Base-by-base conservation (phyloP, 306 rosid species). In the Trifolium fragiferum region DNA sequence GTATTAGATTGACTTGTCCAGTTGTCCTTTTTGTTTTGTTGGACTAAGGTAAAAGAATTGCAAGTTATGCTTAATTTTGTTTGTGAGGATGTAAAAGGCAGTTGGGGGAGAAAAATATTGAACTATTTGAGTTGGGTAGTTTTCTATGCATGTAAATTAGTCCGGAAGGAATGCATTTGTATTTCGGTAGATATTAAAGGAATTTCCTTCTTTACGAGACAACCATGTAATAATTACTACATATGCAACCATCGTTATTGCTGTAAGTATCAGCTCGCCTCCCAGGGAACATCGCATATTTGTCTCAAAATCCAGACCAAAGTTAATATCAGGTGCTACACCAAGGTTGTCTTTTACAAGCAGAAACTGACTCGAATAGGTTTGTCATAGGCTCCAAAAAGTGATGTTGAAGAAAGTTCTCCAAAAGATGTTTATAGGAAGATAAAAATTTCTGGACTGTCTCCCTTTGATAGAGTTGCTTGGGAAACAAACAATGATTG, bases 311-410 rank as follows among this genome's bases (percentile, higher is more conserved):
- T 75, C 87, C 68, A 87, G 97, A 78, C 86, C 89, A 64, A 93
- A 93, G 85, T 47, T 87, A 66, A 88, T 80, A 27, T 27, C 32
- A 83, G 98, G 93, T 79, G 73, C 83, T 18, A 73, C 91, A 64
- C 87, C 78, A n/a, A 87, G 82, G 83, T 59, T 87, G 76, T 93
- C 98, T 66, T 88, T 93, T 77, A 80, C 97, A 2, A 89, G 90
- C 75, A 93, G 64, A 93, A 90, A 86, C 97, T 91, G 83, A 97
- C 98, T 59, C 91, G 93, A 4, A 88, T 93, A 85, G 98, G 97
- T 49, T 91, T 93, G 78, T 91, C 97, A 58, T 93, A 97, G 97
- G 92, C 94, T 78, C 94, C 97, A 16, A 87, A 87, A 81, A 91
- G 86, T 80, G 64, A 85, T 2, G 94, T 84, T 57, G 98, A 89